A percentile compares a stretch with the other conserved stretches of the same genome.
Conservation (phyloP, 768 basidiomycete species). For the Macrolepiota albuminosa region DNA sequence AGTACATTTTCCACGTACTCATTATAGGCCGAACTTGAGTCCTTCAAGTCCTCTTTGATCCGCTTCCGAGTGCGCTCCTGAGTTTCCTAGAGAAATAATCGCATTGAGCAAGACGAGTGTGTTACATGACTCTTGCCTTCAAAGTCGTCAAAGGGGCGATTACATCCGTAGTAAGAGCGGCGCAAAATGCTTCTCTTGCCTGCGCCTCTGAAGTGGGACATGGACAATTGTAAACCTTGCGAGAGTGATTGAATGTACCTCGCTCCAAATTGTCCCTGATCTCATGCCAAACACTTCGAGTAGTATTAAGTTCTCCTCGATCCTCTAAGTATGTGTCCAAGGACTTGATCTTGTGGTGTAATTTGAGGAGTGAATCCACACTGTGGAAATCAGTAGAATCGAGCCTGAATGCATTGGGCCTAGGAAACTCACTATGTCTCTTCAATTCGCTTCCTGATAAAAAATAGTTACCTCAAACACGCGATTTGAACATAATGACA, state of each 20-base stretch:
- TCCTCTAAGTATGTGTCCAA: constrained; percentile 73
- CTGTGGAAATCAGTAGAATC: constrained; percentile 30
- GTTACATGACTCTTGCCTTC: constrained; percentile 42
- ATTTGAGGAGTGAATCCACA: constrained; percentile 65
- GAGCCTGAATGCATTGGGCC: not conserved
- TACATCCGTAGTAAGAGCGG: constrained; percentile 67
- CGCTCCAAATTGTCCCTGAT: constrained; percentile 82
- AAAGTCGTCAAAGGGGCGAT: constrained; percentile 62
- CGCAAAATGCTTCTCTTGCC: constrained; percentile 72
- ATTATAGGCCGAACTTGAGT: constrained; percentile 67
- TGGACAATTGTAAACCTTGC: constrained; percentile 4
- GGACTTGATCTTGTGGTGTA: constrained; percentile 68
- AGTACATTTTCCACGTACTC: constrained; percentile 79
- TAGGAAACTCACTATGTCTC: constrained; percentile 65
- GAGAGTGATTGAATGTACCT: constrained; percentile 37
- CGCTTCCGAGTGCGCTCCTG: constrained; percentile 90
- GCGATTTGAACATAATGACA: constrained; percentile 9
- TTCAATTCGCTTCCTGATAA: constrained; percentile 76
- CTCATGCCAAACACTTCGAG: constrained; percentile 77
- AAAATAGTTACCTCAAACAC: constrained; percentile 17
- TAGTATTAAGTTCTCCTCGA: constrained; percentile 56
- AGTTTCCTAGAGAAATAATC: constrained; percentile 53
- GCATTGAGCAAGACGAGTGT: not conserved
- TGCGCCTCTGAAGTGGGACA: constrained; percentile 59
- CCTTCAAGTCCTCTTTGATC: constrained; percentile 87